Percentiles rank a stretch among this genome's conserved stretches.
Conservation (phyloP, 495 filamentous ascomycete species). For the Penicillium ochrochloron region DNA sequence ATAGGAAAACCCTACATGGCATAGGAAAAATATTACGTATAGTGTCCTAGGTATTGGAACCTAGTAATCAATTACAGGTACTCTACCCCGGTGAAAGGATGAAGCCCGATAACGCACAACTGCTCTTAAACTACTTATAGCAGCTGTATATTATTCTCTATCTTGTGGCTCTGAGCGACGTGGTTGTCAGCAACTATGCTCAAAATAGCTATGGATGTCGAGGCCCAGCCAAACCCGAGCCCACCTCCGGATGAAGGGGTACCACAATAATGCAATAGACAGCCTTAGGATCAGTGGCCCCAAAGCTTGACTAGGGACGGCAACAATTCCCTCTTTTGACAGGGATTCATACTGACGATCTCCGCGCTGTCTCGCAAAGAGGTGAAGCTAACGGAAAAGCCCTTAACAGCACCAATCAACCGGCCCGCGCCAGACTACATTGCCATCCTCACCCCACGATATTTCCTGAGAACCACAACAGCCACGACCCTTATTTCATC, state of each 20-base stretch:
- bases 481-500: neutral
- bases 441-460: conserved; percentile 2
- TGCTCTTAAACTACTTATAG: neutral
- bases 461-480: neutral
- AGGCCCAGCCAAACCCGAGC: neutral
- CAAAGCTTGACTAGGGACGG: neutral
- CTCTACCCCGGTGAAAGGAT: too few species aligned
- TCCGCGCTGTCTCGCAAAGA: neutral
- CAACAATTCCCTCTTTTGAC: neutral
- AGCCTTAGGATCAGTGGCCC: neutral
- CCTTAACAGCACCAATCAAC: conserved; percentile 18
- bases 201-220: neutral
- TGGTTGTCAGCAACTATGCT: neutral
- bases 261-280: neutral
- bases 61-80: too few species aligned
- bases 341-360: neutral
- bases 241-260: neutral
- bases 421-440: neutral
- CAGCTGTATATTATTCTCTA: neutral
- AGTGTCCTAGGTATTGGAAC: too few species aligned
- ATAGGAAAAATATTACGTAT: conserved; percentile 8
- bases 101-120: too few species aligned
- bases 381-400: conserved; percentile 16
- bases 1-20: conserved; percentile 14
- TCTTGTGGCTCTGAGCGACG: neutral